Base-by-base conservation (phyloP, 139 green algal species). In the Yamagishiella unicocca region DNA sequence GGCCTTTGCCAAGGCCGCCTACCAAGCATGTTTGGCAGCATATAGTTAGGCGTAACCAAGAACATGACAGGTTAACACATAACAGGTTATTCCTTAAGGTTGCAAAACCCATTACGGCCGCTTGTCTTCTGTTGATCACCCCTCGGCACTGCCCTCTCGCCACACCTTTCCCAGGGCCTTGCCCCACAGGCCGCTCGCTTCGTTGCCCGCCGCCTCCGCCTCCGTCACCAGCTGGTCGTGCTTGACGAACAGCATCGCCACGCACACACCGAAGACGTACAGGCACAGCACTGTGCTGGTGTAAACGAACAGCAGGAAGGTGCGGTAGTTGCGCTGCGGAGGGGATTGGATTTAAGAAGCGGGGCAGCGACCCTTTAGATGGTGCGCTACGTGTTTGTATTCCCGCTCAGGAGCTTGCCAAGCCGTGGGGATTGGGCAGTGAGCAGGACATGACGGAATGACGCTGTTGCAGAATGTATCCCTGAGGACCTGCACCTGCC, bases 301-400 rank as follows among this genome's bases (percentile, higher is more conserved):
- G 87, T 95, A 95, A 33, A 99, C 91, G 77, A 99, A 99, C 24
- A 96, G 53, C 40, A 99, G 94, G 94, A 99, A 99, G 82, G 94
- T 96, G 68, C 98, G 93, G 93, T 99, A 99, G 93, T 99, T 99
- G 78, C 98, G 92, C 96, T 97, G 95, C 93, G 85, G 24, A 19
- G 37, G 43, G 40, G 43, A 58, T 58, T 12, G 50, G 12, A 58
- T 58, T 58, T 58, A 12, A 58, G 50, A 58, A 17, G 50, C 12
- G 50, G 14, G 35, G 35, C 10, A 14, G 35, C 19, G 67, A n/a
- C n/a, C n/a, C n/a, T 29, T 31, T 42, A n/a, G 68, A 8, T 8
- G 46, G 85, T 19, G 53, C 22, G n/a, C n/a, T n/a, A n/a, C n/a
- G n/a, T n/a, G n/a, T n/a, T n/a, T n/a, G n/a, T n/a, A n/a, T n/a